These are phyloP conservation scores for Hyaloscypha variabilis DNA, from an alignment of 495 filamentous ascomycete genomes.

Conservation along the genomic window DNA sequence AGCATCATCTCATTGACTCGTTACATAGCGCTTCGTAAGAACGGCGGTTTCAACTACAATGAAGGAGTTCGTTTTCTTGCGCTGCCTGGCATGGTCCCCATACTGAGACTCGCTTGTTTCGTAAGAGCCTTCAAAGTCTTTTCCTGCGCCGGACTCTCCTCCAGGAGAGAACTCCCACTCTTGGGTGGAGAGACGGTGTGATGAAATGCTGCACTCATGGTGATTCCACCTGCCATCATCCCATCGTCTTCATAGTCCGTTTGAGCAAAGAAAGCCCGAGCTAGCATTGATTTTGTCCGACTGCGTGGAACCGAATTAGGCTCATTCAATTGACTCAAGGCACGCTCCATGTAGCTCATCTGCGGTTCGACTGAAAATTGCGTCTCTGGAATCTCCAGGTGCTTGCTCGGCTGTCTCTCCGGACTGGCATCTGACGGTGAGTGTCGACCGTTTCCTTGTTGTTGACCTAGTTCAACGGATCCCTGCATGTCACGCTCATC, in stretches of 20 bases:
- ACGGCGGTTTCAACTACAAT: constrained; percentile 31
- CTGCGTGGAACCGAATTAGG: background rate
- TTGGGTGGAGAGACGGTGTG: background rate
- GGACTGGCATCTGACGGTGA: background rate
- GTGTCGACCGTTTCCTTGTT: background rate
- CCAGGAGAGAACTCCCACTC: background rate
- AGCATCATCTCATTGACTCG: background rate
- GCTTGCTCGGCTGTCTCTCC: background rate
- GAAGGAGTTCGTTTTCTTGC: constrained; percentile 27
- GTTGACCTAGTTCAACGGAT: background rate
- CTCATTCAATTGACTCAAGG: constrained; percentile 11
- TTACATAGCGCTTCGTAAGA: background rate
- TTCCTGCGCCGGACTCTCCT: background rate
- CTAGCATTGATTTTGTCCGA: constrained; percentile 17
- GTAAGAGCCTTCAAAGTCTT: constrained; percentile 18
- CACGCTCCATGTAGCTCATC: constrained; percentile 19
- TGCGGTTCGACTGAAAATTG: background rate
- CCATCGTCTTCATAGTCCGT: background rate
- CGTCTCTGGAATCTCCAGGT: background rate
- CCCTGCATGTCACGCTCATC: background rate
- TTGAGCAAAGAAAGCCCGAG: background rate
- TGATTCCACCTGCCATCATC: constrained; percentile 6
- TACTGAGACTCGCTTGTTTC: constrained; percentile 12
- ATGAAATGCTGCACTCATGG: background rate
- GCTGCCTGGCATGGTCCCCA: constrained; percentile 9